Conservation (phyloP, 345 rosid genomes). For the Psidium friedrichsthalianum region DNA sequence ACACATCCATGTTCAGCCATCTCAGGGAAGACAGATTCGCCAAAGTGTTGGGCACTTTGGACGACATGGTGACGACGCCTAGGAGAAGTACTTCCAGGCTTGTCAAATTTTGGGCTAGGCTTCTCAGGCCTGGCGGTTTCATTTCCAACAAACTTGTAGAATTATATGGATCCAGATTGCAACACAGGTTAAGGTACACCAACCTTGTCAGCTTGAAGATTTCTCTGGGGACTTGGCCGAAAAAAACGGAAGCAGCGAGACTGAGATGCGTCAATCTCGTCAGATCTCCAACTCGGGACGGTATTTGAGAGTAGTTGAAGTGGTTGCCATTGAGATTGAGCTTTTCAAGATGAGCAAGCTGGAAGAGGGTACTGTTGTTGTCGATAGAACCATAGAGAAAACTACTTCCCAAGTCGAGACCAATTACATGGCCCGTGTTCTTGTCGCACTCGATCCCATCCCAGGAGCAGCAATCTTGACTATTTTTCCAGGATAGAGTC, state of each 20-base stretch:
- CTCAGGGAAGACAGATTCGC: neutral
- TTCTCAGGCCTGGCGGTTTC: neutral
- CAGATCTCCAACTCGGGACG: constrained; percentile 2
- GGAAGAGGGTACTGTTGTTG: constrained; percentile 1
- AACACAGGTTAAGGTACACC: neutral
- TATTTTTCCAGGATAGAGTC: neutral
- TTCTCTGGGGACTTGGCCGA: constrained; percentile 6
- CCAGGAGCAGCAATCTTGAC: neutral
- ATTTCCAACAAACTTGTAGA: neutral
- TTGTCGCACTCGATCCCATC: constrained; percentile 2
- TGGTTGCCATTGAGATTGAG: neutral
- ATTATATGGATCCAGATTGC: neutral
- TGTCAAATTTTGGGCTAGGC: neutral
- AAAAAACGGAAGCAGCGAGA: neutral
- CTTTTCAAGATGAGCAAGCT: neutral
- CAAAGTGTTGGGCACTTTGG: neutral
- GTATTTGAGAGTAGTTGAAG: neutral
- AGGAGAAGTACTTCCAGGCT: constrained; percentile 2
- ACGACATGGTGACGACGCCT: neutral
- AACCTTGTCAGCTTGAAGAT: constrained; percentile 6
- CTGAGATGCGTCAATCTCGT: constrained; percentile 1
- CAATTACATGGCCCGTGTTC: neutral
- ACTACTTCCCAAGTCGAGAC: neutral
- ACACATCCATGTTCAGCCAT: neutral
- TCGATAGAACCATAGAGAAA: neutral